These are phyloP conservation scores for Coemansia sp. DNA, from an alignment of 371 early-diverging fungal genomes.

Conservation along the genomic window DNA sequence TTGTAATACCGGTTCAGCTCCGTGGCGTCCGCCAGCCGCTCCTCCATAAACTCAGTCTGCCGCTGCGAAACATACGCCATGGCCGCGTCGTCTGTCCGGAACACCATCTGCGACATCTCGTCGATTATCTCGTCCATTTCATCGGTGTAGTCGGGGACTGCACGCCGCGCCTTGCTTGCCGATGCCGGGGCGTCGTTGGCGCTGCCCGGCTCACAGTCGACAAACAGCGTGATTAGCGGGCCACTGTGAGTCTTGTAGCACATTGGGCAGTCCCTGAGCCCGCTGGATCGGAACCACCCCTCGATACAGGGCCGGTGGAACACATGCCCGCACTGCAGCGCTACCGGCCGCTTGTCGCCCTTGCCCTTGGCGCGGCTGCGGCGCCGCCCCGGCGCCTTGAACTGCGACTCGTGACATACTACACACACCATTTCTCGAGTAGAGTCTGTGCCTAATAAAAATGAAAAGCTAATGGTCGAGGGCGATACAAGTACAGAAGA, in stretches of 20 bases:
- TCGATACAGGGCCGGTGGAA: conserved; percentile 27
- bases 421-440: conserved; percentile 16
- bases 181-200: no score
- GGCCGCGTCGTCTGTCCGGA: not conserved
- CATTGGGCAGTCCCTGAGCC: conserved; percentile 2
- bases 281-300: conserved; percentile 8
- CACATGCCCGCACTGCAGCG: conserved; percentile 28
- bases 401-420: conserved; percentile 19
- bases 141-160: not conserved
- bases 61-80: no score
- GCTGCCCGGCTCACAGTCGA: conserved; percentile 8
- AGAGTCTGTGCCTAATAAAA: not conserved
- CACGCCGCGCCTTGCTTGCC: not conserved
- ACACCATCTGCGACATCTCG: not conserved
- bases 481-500: not conserved
- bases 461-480: not conserved
- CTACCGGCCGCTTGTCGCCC: conserved; percentile 10
- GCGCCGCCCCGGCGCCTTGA: not conserved
- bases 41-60: no score
- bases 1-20: no score
- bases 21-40: no score
- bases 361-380: not conserved
- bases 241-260: conserved; percentile 9
- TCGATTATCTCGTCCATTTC: not conserved
- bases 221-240: conserved; percentile 1